A percentile compares a stretch with the other conserved stretches of the same genome.
These are phyloP conservation scores for Colletotrichum truncatum DNA, from an alignment of 2,329 filamentous ascomycete genomes.

Conservation along the genomic window DNA sequence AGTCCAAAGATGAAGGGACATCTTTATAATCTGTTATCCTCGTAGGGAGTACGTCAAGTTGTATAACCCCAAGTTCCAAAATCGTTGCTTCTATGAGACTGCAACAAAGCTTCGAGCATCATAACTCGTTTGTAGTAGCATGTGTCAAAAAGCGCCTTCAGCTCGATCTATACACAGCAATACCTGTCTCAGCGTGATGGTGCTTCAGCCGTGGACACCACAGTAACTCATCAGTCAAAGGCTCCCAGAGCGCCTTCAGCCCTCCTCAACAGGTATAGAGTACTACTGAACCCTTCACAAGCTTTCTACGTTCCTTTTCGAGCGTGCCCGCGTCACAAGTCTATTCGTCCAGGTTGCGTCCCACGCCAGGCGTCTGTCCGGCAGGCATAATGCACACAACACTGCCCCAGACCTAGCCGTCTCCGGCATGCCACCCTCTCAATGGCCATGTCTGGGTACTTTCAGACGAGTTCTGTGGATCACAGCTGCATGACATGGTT, in stretches of 20 bases:
- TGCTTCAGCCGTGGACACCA: neutral
- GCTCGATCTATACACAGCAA: neutral
- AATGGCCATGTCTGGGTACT: constrained; percentile 34
- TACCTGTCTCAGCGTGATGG: neutral
- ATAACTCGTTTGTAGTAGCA: neutral
- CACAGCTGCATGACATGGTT: constrained; percentile 17
- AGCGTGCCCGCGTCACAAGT: neutral
- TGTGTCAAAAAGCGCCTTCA: neutral
- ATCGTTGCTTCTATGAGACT: neutral
- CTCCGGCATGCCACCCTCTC: neutral
- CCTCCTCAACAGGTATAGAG: neutral
- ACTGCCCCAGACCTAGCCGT: neutral
- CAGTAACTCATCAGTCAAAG: neutral
- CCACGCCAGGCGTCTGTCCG: constrained; percentile 32
- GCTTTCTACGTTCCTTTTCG: neutral
- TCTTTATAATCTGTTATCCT: neutral
- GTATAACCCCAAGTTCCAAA: neutral
- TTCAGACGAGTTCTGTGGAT: constrained; percentile 29
- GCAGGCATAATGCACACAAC: constrained; percentile 33
- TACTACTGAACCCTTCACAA: neutral
- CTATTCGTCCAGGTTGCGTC: too few relatives aligned
- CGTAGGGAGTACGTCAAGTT: neutral
- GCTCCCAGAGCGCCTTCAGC: neutral
- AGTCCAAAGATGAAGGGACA: too few relatives aligned
- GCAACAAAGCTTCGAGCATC: neutral